These are phyloP conservation scores for Piper betle DNA, from an alignment of 164 flowering plant species.

Conservation along the genomic window DNA sequence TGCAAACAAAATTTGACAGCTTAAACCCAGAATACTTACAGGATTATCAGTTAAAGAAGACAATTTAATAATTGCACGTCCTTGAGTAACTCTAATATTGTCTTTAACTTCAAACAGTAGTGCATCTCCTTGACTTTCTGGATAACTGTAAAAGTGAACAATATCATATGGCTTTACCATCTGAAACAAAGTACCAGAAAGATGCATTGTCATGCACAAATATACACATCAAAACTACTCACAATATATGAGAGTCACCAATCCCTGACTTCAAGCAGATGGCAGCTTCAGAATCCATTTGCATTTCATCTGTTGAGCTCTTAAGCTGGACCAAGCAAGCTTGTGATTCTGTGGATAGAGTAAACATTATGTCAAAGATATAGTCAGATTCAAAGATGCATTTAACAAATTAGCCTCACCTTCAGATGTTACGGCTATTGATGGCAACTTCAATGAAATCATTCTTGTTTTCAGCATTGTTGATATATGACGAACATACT, in stretches of 20 bases:
- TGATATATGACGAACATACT: slow-evolving; percentile 64
- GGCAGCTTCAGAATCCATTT: slow-evolving; percentile 35
- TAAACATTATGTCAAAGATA: not conserved
- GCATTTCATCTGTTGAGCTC: slow-evolving; percentile 46
- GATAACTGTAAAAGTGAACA: slow-evolving; percentile 37
- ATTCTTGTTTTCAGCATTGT: slow-evolving; percentile 57
- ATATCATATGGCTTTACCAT: not conserved
- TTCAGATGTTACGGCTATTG: slow-evolving; percentile 42
- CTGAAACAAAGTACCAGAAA: not conserved
- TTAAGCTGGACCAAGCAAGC: slow-evolving; percentile 61
- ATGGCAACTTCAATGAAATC: slow-evolving; percentile 31
- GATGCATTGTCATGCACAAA: not conserved
- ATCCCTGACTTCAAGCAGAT: slow-evolving; percentile 63
- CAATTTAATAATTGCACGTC: slow-evolving; percentile 58
- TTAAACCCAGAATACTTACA: slow-evolving; percentile 21
- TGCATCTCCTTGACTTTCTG: slow-evolving; percentile 75
- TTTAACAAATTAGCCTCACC: not conserved
- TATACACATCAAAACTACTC: slow-evolving; percentile 12
- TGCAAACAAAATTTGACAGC: not conserved
- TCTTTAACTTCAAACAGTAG: slow-evolving; percentile 62
- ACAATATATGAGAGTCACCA: slow-evolving; percentile 77
- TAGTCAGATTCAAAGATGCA: not conserved
- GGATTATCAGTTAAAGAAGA: slow-evolving; percentile 58
- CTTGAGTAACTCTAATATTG: slow-evolving; percentile 37
- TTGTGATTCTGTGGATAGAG: slow-evolving; percentile 35